Evolutionary conservation across 1,284 basidiomycete genomes (phyloP), one percentile per base, ranked within the genome.

Genomic region (Ceratobasidium sp.): DNA sequence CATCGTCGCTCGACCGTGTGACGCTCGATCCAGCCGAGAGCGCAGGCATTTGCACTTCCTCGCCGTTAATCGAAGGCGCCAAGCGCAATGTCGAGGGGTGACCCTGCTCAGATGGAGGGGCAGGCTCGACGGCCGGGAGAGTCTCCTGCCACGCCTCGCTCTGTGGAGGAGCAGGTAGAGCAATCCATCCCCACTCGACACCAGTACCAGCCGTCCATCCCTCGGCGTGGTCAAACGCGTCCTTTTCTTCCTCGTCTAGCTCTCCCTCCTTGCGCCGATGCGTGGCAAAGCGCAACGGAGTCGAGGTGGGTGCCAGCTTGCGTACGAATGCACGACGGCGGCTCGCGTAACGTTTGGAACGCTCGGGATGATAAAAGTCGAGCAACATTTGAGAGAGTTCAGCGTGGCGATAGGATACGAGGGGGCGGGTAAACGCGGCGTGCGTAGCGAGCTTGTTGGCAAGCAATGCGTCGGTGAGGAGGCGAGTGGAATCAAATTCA

Each of bases 301-400:
- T 81, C 4, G 71, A 68, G 34, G 56, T 71, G 1, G 79, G 74
- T 40, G 79, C 78, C 69, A 79, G 74, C 74, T 82, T 82, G 29
- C 81, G 76, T 25, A 81, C 78, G 72, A 82, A 82, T 32, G 76
- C 78, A 62, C 77, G 75, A 49, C 81, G 77, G 31, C 81, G 78
- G 2, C 74, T 71, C 68, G 79, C 76, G 69, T 82, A 82, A 42
- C 81, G 75, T 72, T 77, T 70, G 32, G 77, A 78, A 55, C 79
- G 75, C 64, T 73, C 50, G 3, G 78, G 78, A 71, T 82, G 80
- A 75, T 79, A 81, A 43, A 77, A 78, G 75, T 82, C 81, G 17
- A 81, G 74, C 31, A 79, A 75, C 81, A 82, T 82, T 72, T 80
- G 77, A 17, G 77, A 78, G 13, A 82, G 75, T 72, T 82, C 81